These are phyloP conservation scores for Trichodelitschia bisporula DNA, from an alignment of 495 filamentous ascomycete species.

Conservation along the genomic window DNA sequence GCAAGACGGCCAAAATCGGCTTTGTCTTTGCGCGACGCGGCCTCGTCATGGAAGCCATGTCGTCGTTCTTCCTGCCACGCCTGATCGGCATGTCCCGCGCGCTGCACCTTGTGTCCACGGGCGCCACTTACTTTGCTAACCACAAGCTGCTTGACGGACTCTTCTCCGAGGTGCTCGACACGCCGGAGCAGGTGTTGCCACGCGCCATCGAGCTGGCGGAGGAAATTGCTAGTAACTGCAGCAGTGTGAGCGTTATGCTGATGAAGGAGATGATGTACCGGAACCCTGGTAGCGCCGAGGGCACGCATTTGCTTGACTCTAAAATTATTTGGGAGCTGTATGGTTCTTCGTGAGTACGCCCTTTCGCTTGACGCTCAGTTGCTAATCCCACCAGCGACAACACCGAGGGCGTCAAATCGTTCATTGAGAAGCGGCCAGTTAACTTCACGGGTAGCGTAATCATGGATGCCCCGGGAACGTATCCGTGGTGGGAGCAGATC, in stretches of 20 bases:
- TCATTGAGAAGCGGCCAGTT: constrained; percentile 20
- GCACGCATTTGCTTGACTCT: constrained; percentile 32
- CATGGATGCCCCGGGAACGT: constrained; percentile 18
- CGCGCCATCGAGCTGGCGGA: constrained; percentile 30
- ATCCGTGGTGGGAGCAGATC: constrained; percentile 23
- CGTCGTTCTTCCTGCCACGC: constrained; percentile 36
- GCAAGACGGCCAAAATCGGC: constrained; percentile 29
- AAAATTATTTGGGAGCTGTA: constrained; percentile 30
- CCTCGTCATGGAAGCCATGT: constrained; percentile 35
- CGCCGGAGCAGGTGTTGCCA: constrained; percentile 24
- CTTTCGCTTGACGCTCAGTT: not conserved
- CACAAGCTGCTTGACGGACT: constrained; percentile 22
- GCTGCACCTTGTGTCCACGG: constrained; percentile 33
- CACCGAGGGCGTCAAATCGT: constrained; percentile 16
- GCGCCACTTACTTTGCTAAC: constrained; percentile 18
- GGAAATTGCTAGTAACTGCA: constrained; percentile 33
- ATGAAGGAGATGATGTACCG: constrained; percentile 37
- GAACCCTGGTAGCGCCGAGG: constrained; percentile 27
- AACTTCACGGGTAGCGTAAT: constrained; percentile 26
- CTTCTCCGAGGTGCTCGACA: constrained; percentile 28
- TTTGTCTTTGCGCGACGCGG: constrained; percentile 40
- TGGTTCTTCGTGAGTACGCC: constrained; percentile 9
- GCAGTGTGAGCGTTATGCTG: constrained; percentile 24
- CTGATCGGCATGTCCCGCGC: constrained; percentile 31
- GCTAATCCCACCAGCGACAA: constrained; percentile 13